Evolutionary conservation across 768 basidiomycete genomes (phyloP), one percentile per base, ranked within the genome.

Genomic region (Leccinum ochraceum): DNA sequence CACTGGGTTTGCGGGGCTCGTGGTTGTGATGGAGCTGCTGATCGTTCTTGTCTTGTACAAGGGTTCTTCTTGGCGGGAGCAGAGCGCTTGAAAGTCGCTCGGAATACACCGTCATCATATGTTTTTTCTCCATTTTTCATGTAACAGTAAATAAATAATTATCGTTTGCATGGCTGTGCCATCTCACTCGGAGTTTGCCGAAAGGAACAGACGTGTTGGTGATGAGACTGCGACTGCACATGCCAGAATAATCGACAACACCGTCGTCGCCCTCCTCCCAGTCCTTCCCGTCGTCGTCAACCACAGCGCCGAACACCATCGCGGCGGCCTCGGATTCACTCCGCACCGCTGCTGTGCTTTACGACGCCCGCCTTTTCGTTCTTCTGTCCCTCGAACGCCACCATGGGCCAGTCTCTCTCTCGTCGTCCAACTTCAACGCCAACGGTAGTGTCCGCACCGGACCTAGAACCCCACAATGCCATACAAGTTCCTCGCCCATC

Each of bases 41-140:
- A n/a, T n/a, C n/a, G n/a, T n/a, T n/a, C n/a, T n/a, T n/a, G n/a
- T n/a, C n/a, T n/a, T n/a, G n/a, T n/a, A n/a, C n/a, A n/a, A n/a
- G n/a, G n/a, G n/a, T n/a, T n/a, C n/a, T n/a, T n/a, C n/a, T n/a
- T 91, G 89, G 90, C 78, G 90, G 9, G 75, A 78, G 63, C 69
- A 79, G 79, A 34, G 9, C 2, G 10, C 17, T 54, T 67, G 58
- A 60, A 20, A 9, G 24, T 14, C 17, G 17, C 28, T 30, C 28
- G 28, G 39, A 42, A n/a, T 39, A 8, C 2, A 34, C 10, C 1
- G 13, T 14, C 16, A 32, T 48, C 13, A 34, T 56, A 30, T 58
- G n/a, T 48, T 57, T 55, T 55, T 59, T 46, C 39, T 24, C 37
- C 39, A 46, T 64, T 61, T 54, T 57, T 62, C 17, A 49, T 51